Base-by-base conservation (phyloP, 2,329 filamentous ascomycete species). In the Ambrosiella cleistominuta region DNA sequence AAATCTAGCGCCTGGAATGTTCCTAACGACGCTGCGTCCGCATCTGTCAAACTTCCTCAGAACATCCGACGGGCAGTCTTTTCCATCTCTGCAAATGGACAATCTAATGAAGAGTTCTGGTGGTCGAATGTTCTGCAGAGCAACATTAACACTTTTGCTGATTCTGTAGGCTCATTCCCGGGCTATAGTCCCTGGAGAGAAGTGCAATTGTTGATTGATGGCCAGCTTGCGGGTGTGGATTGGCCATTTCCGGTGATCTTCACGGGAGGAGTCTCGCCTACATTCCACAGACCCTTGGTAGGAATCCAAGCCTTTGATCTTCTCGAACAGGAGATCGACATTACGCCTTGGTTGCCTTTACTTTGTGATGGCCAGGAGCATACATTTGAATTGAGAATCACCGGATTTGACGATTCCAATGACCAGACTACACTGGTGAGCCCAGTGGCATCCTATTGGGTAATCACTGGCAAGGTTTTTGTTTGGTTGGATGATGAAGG, bases 191-290 rank as follows among this genome's bases (percentile, higher is more conserved):
- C 86, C 0, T 91, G 86, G 67, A 80, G 88, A 19, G 88, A 94
- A 70, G 75, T 93, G 1, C 86, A 90, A 64, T 71, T 93, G 0
- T 72, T 78, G 49, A 86, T 94, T 56, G 87, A 94, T 65, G 85
- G 78, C 1, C 70, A 76, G 15, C 69, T 91, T 19, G 85, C 85
- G 1, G 88, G 87, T 1, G 80, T 89, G 1, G 78, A 81, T 38
- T 93, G 85, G 86, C 88, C 88, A 0, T 91, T 86, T 64, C 86
- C 87, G 0, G 76, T 88, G 15, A 83, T 94, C 54, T 91, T 90
- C 64, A 90, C 88, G 0, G 88, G 88, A 2, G 87, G 87, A 1
- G 75, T 94, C 5, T 82, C 85, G 0, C 86, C 86, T 3, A 80
- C 81, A 1, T 75, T 93, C 44, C 88, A 89, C 77, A 75, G 86